Evolutionary conservation across 2,329 filamentous ascomycete species (phyloP).

Genomic region (Knoxdaviesia proteae): DNA sequence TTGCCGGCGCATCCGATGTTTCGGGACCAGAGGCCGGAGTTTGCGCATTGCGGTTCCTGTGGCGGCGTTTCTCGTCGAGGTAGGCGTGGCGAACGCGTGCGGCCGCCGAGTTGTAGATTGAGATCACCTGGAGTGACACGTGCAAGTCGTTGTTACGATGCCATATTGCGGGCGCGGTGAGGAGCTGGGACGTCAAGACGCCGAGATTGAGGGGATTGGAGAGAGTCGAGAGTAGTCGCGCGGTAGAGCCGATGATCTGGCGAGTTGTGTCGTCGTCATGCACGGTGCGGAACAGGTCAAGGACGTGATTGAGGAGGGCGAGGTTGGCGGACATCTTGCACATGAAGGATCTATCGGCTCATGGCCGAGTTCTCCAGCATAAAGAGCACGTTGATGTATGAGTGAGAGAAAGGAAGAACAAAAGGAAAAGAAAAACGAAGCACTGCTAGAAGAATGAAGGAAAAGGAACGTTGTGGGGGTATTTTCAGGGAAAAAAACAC

Average conservation of each 20-base stretch:
- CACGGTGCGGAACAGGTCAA: slow-evolving; percentile 35
- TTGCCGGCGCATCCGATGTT: no score
- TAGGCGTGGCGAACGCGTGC: slow-evolving; percentile 23
- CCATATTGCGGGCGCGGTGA: slow-evolving; percentile 55
- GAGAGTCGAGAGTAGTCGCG: slow-evolving; percentile 45
- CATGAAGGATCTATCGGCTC: not conserved
- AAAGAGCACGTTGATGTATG: not conserved
- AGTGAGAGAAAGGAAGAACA: not conserved
- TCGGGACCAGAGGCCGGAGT: no score
- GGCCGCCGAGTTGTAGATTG: slow-evolving; percentile 50
- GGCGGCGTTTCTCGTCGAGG: no score
- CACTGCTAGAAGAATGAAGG: no score
- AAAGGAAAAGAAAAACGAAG: not conserved
- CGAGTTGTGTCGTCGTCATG: slow-evolving; percentile 28
- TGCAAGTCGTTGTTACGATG: slow-evolving; percentile 35
- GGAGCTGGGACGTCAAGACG: slow-evolving; percentile 50
- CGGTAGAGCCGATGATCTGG: slow-evolving; percentile 43
- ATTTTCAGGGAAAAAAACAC: no score
- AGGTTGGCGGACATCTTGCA: slow-evolving; percentile 42
- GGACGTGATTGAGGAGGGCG: slow-evolving; percentile 38
- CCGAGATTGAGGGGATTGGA: slow-evolving; percentile 58
- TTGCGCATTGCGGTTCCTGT: no score
- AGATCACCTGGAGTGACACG: slow-evolving; percentile 43
- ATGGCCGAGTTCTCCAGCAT: not conserved
- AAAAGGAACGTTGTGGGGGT: no score